A percentile compares a stretch with the other conserved stretches of the same genome.
phyloP scores from a whole-genome alignment of 2,329 filamentous ascomycete species.

The Aureobasidium zeae region DNA sequence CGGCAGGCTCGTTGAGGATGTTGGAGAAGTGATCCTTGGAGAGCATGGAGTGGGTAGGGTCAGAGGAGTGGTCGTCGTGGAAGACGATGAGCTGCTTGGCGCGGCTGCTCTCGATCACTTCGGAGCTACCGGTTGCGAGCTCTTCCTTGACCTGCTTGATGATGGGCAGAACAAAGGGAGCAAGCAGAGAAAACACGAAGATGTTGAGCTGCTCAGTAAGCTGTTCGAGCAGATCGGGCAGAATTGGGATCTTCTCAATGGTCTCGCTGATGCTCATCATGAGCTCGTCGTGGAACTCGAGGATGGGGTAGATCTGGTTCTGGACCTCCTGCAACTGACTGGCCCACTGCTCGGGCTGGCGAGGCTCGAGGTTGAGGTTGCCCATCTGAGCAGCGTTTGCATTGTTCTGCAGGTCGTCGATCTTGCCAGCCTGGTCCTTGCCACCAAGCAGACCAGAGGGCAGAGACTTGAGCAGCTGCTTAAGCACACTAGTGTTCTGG shows the following conservation, averaged over 20 bases:
- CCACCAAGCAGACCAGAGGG: conserved; percentile 71
- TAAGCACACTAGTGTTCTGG: conserved; percentile 63
- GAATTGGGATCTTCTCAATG: conserved; percentile 74
- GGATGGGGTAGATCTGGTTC: conserved; percentile 75
- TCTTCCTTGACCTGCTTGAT: conserved; percentile 81
- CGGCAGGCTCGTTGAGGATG: conserved; percentile 77
- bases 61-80: conserved; percentile 61
- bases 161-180: conserved; percentile 77
- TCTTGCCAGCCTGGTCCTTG: conserved; percentile 62
- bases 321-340: conserved; percentile 64
- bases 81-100: conserved; percentile 83
- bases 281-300: conserved; percentile 83
- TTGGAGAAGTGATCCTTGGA: conserved; percentile 95
- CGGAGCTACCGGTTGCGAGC: conserved; percentile 72
- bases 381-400: conserved; percentile 55
- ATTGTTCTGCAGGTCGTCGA: conserved; percentile 71
- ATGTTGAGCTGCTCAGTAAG: conserved; percentile 78
- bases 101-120: conserved; percentile 78
- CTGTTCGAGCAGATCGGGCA: conserved; percentile 78
- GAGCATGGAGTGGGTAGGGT: conserved; percentile 92
- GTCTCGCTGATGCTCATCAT: conserved; percentile 69
- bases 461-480: conserved; percentile 71
- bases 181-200: conserved; percentile 86
- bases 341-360: conserved; percentile 76
- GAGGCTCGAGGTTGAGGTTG: conserved; percentile 58